phyloP scores from a whole-genome alignment of 305 asterid species.

The Plantago lanceolata region DNA sequence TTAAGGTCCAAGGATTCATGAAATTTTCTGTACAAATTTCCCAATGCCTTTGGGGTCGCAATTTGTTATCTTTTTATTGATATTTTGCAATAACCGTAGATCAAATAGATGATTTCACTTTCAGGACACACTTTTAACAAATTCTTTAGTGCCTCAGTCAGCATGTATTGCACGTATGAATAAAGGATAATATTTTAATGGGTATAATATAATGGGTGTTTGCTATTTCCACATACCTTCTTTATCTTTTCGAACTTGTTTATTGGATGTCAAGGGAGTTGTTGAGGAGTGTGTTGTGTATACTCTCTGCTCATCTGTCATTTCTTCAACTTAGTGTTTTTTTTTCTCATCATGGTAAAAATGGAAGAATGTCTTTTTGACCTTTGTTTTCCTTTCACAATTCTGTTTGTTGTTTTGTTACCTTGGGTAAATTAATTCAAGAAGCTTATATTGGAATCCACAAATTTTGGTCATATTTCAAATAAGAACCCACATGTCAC shows the following conservation, averaged over 20 bases:
- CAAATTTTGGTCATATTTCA: neutral
- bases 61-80: neutral
- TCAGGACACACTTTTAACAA: too few relatives aligned
- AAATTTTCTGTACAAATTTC: neutral
- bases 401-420: neutral
- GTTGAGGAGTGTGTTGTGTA: too few relatives aligned
- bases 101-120: neutral
- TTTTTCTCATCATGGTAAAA: too few relatives aligned
- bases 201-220: too few relatives aligned
- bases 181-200: too few relatives aligned
- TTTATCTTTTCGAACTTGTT: too few relatives aligned
- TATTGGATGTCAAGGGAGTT: too few relatives aligned
- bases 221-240: too few relatives aligned
- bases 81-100: neutral
- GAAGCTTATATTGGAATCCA: neutral
- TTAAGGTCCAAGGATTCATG: neutral
- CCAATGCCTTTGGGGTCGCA: neutral
- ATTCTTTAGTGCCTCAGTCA: too few relatives aligned
- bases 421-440: neutral
- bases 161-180: too few relatives aligned
- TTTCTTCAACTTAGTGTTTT: too few relatives aligned
- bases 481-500: neutral
- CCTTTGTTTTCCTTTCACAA: neutral
- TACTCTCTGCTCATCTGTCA: too few relatives aligned
- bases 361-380: neutral